These are phyloP conservation scores for Solanum aculeatissimum DNA, from an alignment of 305 asterid species.

Conservation along the genomic window DNA sequence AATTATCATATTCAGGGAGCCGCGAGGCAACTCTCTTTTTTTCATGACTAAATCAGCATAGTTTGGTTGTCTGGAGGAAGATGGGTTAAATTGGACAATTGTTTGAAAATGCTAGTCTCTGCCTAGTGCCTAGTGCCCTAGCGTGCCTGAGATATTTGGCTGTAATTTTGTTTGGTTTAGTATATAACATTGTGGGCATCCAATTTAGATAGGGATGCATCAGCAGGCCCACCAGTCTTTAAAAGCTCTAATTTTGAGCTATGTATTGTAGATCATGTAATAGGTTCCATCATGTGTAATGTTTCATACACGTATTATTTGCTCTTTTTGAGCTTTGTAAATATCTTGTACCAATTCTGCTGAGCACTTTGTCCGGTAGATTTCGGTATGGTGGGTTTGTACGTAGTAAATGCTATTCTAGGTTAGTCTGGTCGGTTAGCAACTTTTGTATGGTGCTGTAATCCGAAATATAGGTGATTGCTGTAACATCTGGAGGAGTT, in stretches of 20 bases:
- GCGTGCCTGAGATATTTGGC: slow-evolving; percentile 27
- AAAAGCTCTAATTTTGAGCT: slow-evolving; percentile 13
- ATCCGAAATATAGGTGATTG: background rate
- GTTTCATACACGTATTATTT: background rate
- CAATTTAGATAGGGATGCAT: slow-evolving; percentile 11
- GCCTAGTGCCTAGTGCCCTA: slow-evolving; percentile 15
- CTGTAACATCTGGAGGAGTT: background rate
- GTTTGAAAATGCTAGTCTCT: slow-evolving; percentile 46
- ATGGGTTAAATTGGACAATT: slow-evolving; percentile 35
- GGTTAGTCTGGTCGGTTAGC: background rate
- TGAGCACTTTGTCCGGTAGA: background rate
- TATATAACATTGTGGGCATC: slow-evolving; percentile 4
- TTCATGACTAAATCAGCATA: slow-evolving; percentile 21
- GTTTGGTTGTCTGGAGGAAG: slow-evolving; percentile 31
- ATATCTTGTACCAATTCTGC: background rate
- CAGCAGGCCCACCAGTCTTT: background rate
- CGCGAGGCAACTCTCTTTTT: slow-evolving; percentile 35
- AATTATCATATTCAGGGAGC: slow-evolving; percentile 55
- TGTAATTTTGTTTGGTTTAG: slow-evolving; percentile 22
- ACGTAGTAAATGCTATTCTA: background rate
- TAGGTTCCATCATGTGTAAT: background rate
- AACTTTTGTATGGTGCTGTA: background rate
- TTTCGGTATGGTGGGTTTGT: background rate
- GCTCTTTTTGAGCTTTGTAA: background rate
- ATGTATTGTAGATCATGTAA: slow-evolving; percentile 1